phyloP scores from a whole-genome alignment of 768 basidiomycete genomes.

The Inosperma sp. region DNA sequence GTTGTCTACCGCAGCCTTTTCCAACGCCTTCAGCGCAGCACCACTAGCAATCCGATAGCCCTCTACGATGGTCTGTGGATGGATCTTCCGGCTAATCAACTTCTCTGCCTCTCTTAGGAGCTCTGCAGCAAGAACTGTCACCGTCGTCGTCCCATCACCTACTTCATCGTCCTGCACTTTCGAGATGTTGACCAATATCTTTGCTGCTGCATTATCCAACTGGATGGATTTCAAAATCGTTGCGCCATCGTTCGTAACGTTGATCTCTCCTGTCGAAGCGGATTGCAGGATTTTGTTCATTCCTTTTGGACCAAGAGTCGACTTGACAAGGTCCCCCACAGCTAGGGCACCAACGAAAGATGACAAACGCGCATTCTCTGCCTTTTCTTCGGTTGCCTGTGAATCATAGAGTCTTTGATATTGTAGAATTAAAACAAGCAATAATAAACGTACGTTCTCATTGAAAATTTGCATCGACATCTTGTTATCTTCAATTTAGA shows the following conservation, averaged over 20 bases:
- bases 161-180: slow-evolving; percentile 99
- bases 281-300: slow-evolving; percentile 99
- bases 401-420: slow-evolving; percentile 5
- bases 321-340: slow-evolving; percentile 96
- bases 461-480: slow-evolving; percentile 30
- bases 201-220: slow-evolving; percentile 97
- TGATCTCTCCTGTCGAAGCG: slow-evolving; percentile 83
- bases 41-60: slow-evolving; percentile 90
- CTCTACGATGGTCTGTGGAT: slow-evolving; percentile 97
- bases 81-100: slow-evolving; percentile 85
- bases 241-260: slow-evolving; percentile 97
- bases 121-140: slow-evolving; percentile 90
- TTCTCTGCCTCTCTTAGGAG: slow-evolving; percentile 93
- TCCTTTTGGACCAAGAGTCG: slow-evolving; percentile 96
- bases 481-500: background rate
- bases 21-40: slow-evolving; percentile 80
- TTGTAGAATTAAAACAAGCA: background rate
- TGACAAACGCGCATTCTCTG: slow-evolving; percentile 95
- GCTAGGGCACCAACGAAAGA: slow-evolving; percentile 98
- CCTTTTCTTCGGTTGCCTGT: slow-evolving; percentile 89
- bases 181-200: slow-evolving; percentile 98
- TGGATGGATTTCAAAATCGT: slow-evolving; percentile 97
- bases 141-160: slow-evolving; percentile 90
- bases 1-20: slow-evolving; percentile 78
- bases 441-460: slow-evolving; percentile 18